Conservation (phyloP, 73 alveolate species). For the Symbiodinium natans region DNA sequence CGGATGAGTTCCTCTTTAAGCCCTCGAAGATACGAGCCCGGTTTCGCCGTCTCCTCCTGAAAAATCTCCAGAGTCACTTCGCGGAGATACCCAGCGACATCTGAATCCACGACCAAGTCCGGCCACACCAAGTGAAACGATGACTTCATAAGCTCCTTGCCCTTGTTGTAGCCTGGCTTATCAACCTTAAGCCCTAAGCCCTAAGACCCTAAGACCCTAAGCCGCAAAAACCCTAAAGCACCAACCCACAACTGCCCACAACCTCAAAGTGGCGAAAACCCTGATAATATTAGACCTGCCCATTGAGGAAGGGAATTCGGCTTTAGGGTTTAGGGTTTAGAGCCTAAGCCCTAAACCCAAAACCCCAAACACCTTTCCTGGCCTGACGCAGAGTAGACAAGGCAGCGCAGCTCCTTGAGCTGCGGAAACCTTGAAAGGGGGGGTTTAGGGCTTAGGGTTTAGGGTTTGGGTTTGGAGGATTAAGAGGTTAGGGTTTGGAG, state of each 20-base stretch:
- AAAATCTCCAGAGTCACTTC: conserved; percentile 59
- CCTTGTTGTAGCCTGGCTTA: conserved; percentile 76
- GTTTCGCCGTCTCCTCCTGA: background rate
- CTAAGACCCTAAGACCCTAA: background rate
- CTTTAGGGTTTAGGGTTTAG: too few species aligned
- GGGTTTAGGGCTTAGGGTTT: background rate
- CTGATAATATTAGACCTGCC: too few species aligned
- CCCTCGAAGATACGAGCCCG: background rate
- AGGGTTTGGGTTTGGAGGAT: background rate
- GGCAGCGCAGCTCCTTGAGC: background rate
- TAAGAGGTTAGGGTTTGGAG: background rate
- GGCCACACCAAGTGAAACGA: conserved; percentile 93
- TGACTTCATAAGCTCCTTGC: conserved; percentile 53
- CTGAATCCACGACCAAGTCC: conserved; percentile 52
- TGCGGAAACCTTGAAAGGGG: background rate
- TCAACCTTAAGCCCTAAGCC: background rate
- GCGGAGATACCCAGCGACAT: conserved; percentile 28
- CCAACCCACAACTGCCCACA: too few species aligned
- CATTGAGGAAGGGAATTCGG: too few species aligned
- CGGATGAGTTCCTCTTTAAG: background rate
- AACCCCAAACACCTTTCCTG: too few species aligned
- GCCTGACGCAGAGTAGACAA: conserved; percentile 65
- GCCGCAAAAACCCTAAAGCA: background rate
- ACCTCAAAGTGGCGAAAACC: too few species aligned
- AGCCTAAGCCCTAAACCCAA: background rate